phyloP scores from a whole-genome alignment of 1,139 yeast species.

The Geotrichum citri-aurantii region DNA sequence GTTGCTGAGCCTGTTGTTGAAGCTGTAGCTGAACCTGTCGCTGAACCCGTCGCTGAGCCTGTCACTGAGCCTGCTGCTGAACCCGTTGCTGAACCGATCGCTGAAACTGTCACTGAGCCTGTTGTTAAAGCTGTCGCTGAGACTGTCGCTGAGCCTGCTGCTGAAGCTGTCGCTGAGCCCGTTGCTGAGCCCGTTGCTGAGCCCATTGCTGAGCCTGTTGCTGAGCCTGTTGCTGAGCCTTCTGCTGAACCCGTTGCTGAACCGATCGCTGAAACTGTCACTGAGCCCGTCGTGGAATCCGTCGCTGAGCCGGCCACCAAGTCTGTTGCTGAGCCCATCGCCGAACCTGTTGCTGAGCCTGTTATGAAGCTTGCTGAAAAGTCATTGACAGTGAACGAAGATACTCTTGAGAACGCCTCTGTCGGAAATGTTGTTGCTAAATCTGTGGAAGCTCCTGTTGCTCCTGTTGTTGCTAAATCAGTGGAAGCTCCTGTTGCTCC shows the following conservation, averaged over 20 bases:
- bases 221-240: not conserved
- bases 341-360: not conserved
- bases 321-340: too few relatives aligned
- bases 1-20: not conserved
- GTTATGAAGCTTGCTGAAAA: not conserved
- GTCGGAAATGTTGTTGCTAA: not conserved
- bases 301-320: too few relatives aligned
- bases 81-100: not conserved
- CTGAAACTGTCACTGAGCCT: not conserved
- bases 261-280: too few relatives aligned
- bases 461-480: constrained; percentile 1
- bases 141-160: not conserved
- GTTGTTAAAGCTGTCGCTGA: not conserved
- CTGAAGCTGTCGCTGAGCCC: too few relatives aligned
- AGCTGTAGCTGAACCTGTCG: not conserved
- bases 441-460: not conserved
- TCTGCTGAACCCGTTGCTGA: not conserved
- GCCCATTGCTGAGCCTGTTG: not conserved
- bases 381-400: not conserved
- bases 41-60: not conserved
- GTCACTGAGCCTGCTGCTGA: not conserved
- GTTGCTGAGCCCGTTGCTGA: not conserved
- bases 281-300: too few relatives aligned
- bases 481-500: not conserved
- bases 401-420: not conserved